phyloP scores from a whole-genome alignment of 768 basidiomycete genomes.

The Lepiota venenata region DNA sequence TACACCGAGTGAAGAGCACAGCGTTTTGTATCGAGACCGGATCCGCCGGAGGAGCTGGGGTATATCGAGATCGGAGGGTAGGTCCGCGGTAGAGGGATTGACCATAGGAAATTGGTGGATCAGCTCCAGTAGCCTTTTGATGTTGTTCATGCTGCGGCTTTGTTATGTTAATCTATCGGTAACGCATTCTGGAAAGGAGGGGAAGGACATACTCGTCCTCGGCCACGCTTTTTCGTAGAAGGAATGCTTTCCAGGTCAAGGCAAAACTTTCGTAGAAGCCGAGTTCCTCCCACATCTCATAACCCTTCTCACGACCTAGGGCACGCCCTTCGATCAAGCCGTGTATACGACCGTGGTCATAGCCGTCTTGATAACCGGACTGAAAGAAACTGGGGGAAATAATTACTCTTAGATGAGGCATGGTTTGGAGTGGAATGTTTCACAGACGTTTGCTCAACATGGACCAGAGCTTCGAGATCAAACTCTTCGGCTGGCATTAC shows the following conservation, averaged over 20 bases:
- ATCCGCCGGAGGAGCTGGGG: slow-evolving; percentile 78
- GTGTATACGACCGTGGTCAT: slow-evolving; percentile 83
- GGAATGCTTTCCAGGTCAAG: slow-evolving; percentile 58
- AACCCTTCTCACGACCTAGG: slow-evolving; percentile 86
- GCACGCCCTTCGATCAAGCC: slow-evolving; percentile 90
- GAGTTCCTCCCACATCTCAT: slow-evolving; percentile 96
- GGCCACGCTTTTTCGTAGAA: slow-evolving; percentile 30
- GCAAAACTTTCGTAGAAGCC: slow-evolving; percentile 92
- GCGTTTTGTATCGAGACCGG: slow-evolving; percentile 80
- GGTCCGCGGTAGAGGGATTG: slow-evolving; percentile 57
- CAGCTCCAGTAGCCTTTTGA: slow-evolving; percentile 65
- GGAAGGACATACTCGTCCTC: slow-evolving; percentile 45
- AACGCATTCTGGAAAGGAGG: neutral
- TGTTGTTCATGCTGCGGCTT: slow-evolving; percentile 62
- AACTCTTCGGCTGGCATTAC: neutral
- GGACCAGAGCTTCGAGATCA: neutral
- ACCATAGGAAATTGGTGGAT: slow-evolving; percentile 71
- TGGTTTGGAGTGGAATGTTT: too few species aligned
- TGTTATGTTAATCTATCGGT: neutral
- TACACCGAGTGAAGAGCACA: slow-evolving; percentile 81
- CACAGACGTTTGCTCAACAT: neutral
- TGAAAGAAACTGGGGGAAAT: slow-evolving; percentile 66
- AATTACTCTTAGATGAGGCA: too few species aligned
- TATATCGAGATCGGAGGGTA: slow-evolving; percentile 61
- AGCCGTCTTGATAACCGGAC: slow-evolving; percentile 72